These are phyloP conservation scores for Carex cristatella DNA, from an alignment of 176 grass and related monocot genomes.

Conservation along the genomic window DNA sequence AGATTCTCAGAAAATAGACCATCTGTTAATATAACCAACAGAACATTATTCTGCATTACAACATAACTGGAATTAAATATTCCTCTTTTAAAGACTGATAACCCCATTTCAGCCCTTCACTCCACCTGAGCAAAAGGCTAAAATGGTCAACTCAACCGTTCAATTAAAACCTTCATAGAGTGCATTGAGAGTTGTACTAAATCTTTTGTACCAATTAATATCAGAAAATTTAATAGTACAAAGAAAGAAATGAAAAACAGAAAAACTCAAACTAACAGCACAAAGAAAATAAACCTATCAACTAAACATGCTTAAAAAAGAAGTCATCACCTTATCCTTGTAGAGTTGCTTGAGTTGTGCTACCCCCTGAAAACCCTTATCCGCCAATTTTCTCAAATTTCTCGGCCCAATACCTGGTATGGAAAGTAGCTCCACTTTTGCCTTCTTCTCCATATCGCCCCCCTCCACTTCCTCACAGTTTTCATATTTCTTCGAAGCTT, in stretches of 20 bases:
- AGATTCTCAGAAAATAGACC: neutral
- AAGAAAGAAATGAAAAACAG: neutral
- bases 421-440: conserved; percentile 40
- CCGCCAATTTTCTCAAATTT: conserved; percentile 76
- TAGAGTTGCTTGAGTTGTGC: conserved; percentile 88
- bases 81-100: neutral
- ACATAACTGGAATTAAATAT: neutral
- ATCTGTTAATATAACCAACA: neutral
- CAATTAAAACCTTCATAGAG: neutral
- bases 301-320: neutral
- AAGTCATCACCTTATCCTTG: conserved; percentile 53
- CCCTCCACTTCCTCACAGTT: conserved; percentile 9
- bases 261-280: neutral
- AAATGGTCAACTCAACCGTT: neutral
- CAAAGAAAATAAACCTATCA: neutral
- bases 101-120: neutral
- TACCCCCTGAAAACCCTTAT: conserved; percentile 74
- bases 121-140: neutral
- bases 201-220: neutral
- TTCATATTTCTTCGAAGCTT: conserved; percentile 27
- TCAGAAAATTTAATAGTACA: neutral
- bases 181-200: neutral
- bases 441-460: conserved; percentile 7
- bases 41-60: neutral
- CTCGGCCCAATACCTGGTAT: conserved; percentile 73